Percentiles rank a stretch among this genome's conserved stretches.
These are phyloP conservation scores for Ambrosia trifida DNA, from an alignment of 129 eudicot species.

Conservation along the genomic window DNA sequence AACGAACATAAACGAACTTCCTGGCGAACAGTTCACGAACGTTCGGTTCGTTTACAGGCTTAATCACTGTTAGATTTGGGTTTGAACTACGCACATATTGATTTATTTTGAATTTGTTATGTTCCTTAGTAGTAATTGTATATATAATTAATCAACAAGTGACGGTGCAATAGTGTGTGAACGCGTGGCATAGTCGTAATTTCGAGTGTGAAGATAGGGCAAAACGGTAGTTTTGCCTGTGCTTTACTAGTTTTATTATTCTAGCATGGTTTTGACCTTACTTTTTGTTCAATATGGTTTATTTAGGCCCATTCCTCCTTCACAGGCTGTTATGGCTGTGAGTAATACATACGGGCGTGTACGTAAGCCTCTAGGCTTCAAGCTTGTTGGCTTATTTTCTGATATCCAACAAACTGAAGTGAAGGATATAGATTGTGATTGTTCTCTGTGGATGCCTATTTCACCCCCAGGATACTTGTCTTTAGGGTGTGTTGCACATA, in stretches of 20 bases:
- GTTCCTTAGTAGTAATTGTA: conserved; percentile 1
- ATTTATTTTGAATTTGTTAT: not conserved
- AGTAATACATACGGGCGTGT: conserved; percentile 91
- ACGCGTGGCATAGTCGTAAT: no score
- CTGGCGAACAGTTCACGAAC: no score
- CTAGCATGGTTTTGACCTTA: conserved; percentile 10
- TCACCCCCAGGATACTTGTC: conserved; percentile 91
- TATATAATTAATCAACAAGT: no score
- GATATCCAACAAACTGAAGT: conserved; percentile 46
- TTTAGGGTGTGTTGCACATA: conserved; percentile 81
- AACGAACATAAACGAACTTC: no score
- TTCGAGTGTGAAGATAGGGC: no score
- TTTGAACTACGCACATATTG: conserved; percentile 13
- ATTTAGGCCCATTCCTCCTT: conserved; percentile 93
- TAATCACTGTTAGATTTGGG: conserved; percentile 7
- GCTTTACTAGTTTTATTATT: conserved; percentile 5
- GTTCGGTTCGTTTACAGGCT: no score
- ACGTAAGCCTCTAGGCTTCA: conserved; percentile 82
- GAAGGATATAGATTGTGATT: conserved; percentile 53
- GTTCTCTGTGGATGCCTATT: conserved; percentile 88
- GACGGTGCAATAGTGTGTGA: no score
- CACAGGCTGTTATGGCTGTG: conserved; percentile 87
- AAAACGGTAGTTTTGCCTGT: conserved; percentile 10
- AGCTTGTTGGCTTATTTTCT: conserved; percentile 72
- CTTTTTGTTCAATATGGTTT: conserved; percentile 29